These are phyloP conservation scores for Ophiocordyceps camponoti-floridani DNA, from an alignment of 2,329 filamentous ascomycete genomes.

Conservation along the genomic window DNA sequence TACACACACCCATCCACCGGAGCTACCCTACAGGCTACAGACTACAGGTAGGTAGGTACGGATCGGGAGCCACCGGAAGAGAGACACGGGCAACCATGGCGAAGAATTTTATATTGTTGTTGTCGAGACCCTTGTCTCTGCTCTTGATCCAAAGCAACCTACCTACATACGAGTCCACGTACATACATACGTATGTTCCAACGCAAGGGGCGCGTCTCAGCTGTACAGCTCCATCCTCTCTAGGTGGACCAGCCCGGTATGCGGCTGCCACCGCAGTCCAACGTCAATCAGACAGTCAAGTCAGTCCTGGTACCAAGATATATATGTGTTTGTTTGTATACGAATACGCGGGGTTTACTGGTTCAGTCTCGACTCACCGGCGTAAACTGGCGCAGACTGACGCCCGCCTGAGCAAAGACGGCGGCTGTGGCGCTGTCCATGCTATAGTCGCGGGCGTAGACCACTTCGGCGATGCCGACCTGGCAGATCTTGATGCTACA, in stretches of 20 bases:
- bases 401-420: slow-evolving; percentile 69
- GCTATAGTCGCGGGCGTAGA: slow-evolving; percentile 85
- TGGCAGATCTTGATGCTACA: slow-evolving; percentile 98
- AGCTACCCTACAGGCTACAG: too few relatives aligned
- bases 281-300: not conserved
- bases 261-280: slow-evolving; percentile 25
- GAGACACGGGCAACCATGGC: not conserved
- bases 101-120: not conserved
- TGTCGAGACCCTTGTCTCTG: not conserved
- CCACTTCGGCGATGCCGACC: slow-evolving; percentile 87
- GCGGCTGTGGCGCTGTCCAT: slow-evolving; percentile 77
- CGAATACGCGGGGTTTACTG: not conserved
- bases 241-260: slow-evolving; percentile 45
- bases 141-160: not conserved
- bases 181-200: slow-evolving; percentile 2
- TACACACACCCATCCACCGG: too few relatives aligned
- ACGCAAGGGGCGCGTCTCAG: not conserved
- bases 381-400: slow-evolving; percentile 72
- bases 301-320: too few relatives aligned
- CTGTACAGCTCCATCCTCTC: slow-evolving; percentile 28
- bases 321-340: not conserved
- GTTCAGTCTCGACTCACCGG: slow-evolving; percentile 40
- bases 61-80: not conserved
- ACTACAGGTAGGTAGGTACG: too few relatives aligned
- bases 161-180: too few relatives aligned